phyloP scores from a whole-genome alignment of 257 asterid species.

The Solanum pennellii region DNA sequence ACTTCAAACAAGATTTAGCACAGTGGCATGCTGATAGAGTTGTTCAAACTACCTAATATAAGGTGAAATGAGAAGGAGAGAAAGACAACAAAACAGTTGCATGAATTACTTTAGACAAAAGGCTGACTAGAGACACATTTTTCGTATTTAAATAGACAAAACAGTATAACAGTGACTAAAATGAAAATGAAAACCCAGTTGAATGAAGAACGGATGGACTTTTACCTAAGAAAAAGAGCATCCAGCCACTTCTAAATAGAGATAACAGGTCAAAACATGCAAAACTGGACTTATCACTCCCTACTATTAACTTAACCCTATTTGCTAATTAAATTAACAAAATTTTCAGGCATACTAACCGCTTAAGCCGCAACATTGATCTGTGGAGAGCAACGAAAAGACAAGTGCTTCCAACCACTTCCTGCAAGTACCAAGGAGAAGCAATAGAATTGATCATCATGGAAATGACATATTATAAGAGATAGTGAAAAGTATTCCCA shows the following conservation, averaged over 20 bases:
- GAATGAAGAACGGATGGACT: neutral
- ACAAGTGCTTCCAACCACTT: slow-evolving; percentile 74
- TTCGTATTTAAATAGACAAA: neutral
- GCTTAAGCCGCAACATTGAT: slow-evolving; percentile 75
- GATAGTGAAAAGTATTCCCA: neutral
- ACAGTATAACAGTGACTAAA: neutral
- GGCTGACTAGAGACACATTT: neutral
- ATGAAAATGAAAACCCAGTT: neutral
- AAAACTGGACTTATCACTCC: neutral
- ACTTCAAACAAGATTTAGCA: neutral
- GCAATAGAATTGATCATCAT: neutral
- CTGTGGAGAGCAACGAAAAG: slow-evolving; percentile 72
- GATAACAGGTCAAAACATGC: neutral
- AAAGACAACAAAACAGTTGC: neutral
- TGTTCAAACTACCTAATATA: neutral
- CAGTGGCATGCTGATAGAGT: neutral
- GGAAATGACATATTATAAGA: neutral
- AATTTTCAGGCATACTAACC: slow-evolving; percentile 32
- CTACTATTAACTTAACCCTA: neutral
- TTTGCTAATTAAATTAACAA: slow-evolving; percentile 1
- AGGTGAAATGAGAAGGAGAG: neutral
- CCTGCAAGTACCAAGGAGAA: slow-evolving; percentile 40
- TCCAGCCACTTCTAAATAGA: neutral
- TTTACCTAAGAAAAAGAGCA: neutral
- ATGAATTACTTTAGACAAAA: neutral